phyloP scores from a whole-genome alignment of 495 filamentous ascomycete species.

The Immersiella caudata region DNA sequence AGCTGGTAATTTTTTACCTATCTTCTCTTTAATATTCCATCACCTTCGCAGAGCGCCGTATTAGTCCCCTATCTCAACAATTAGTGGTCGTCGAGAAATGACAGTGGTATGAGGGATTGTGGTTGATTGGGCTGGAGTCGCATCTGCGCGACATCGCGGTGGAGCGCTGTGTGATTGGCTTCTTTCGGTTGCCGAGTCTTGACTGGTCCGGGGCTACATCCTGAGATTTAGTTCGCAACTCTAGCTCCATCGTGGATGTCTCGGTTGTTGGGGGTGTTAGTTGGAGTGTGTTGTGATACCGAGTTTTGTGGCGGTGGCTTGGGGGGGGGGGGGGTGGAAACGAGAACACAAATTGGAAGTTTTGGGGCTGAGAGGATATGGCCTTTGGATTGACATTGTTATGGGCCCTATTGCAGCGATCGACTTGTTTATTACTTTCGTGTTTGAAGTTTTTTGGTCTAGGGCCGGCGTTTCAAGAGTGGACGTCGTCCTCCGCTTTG shows the following conservation, averaged over 20 bases:
- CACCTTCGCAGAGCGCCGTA: no score
- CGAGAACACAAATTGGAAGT: no score
- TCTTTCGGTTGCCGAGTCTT: neutral
- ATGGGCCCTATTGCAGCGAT: neutral
- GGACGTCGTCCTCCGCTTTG: neutral
- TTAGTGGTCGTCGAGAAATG: neutral
- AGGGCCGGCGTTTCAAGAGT: neutral
- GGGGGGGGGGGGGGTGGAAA: no score
- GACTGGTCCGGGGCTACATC: neutral
- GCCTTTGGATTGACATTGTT: no score
- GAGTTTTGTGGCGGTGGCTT: no score
- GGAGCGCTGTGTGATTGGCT: neutral
- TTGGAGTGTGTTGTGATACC: neutral
- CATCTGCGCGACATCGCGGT: neutral
- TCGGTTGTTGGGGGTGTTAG: neutral
- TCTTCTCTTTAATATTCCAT: no score
- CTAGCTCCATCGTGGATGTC: neutral
- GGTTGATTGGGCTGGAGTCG: neutral
- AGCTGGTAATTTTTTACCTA: neutral
- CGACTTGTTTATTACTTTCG: neutral
- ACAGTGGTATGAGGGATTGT: neutral
- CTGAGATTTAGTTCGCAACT: neutral
- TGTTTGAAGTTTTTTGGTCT: neutral
- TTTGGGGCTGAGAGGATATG: no score
- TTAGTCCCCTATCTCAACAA: no score